Conservation (phyloP, 1,284 basidiomycete species). For the Abortiporus biennis region DNA sequence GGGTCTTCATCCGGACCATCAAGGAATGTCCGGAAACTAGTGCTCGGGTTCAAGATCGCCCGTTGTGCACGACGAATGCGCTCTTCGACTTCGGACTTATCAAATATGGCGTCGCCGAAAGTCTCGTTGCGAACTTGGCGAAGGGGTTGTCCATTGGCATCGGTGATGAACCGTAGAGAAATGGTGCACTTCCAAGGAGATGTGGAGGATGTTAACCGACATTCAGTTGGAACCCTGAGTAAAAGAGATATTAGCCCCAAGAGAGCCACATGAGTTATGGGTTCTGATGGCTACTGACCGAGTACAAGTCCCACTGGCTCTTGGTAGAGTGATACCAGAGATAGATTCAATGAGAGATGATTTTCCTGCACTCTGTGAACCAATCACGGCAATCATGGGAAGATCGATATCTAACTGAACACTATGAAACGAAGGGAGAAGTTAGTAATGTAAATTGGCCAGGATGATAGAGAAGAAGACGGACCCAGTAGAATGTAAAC, state of each 20-base stretch:
- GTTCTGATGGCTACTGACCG: constrained; percentile 54
- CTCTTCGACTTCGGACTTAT: constrained; percentile 50
- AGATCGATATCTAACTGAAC: constrained; percentile 57
- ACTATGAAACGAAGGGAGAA: constrained; percentile 24
- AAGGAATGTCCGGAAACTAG: constrained; percentile 32
- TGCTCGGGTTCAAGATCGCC: constrained; percentile 57
- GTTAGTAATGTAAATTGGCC: not conserved
- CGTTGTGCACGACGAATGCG: constrained; percentile 60
- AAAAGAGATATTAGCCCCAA: not conserved
- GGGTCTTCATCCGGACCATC: constrained; percentile 26
- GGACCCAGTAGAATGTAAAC: constrained; percentile 37
- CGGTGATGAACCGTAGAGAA: constrained; percentile 31
- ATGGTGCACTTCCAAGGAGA: constrained; percentile 35
- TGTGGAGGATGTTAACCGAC: constrained; percentile 41
- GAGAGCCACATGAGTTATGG: constrained; percentile 53
- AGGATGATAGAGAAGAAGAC: too few relatives aligned
- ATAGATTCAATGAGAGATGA: constrained; percentile 68
- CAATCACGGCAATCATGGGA: constrained; percentile 61
- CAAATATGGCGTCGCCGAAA: constrained; percentile 47
- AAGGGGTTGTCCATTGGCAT: constrained; percentile 34
- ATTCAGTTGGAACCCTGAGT: constrained; percentile 61
- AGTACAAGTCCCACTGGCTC: constrained; percentile 62
- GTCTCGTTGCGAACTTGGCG: constrained; percentile 30
- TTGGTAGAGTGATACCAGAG: constrained; percentile 60
- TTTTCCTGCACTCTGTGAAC: constrained; percentile 53